phyloP scores from a whole-genome alignment of 108 stramenopile species.

The Nitzschia inconspicua region DNA sequence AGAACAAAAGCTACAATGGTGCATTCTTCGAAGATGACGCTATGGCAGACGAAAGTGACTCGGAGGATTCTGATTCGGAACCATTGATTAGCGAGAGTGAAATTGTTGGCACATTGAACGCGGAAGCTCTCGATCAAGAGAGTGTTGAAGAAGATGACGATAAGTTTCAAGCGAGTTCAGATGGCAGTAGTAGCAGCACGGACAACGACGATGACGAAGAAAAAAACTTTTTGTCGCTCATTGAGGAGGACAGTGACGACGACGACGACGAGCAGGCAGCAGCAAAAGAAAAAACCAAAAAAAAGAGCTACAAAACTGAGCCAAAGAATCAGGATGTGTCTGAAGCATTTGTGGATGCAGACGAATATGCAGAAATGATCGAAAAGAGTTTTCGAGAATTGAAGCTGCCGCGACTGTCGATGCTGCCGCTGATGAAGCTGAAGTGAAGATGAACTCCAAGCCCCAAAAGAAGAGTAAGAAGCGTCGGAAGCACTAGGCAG shows the following conservation, averaged over 20 bases:
- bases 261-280: slow-evolving; percentile 36
- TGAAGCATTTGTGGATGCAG: slow-evolving; percentile 53
- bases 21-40: slow-evolving; percentile 35
- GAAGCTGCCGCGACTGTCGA: neutral
- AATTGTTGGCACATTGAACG: slow-evolving; percentile 52
- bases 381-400: slow-evolving; percentile 21
- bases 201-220: slow-evolving; percentile 25
- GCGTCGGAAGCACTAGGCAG: neutral
- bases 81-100: slow-evolving; percentile 41
- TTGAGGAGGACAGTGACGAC: slow-evolving; percentile 29
- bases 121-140: slow-evolving; percentile 28
- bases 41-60: slow-evolving; percentile 42
- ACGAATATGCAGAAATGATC: slow-evolving; percentile 63
- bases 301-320: slow-evolving; percentile 18
- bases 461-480: slow-evolving; percentile 12
- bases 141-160: slow-evolving; percentile 14
- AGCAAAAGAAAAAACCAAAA: slow-evolving; percentile 18
- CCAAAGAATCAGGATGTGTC: slow-evolving; percentile 19
- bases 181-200: slow-evolving; percentile 1
- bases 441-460: neutral
- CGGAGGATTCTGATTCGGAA: slow-evolving; percentile 13
- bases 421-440: neutral
- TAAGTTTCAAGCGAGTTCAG: slow-evolving; percentile 2
- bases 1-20: slow-evolving; percentile 37
- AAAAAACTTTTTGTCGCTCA: slow-evolving; percentile 11